Base-by-base conservation (phyloP, 495 filamentous ascomycete genomes). In the Annulohypoxylon bovei region DNA sequence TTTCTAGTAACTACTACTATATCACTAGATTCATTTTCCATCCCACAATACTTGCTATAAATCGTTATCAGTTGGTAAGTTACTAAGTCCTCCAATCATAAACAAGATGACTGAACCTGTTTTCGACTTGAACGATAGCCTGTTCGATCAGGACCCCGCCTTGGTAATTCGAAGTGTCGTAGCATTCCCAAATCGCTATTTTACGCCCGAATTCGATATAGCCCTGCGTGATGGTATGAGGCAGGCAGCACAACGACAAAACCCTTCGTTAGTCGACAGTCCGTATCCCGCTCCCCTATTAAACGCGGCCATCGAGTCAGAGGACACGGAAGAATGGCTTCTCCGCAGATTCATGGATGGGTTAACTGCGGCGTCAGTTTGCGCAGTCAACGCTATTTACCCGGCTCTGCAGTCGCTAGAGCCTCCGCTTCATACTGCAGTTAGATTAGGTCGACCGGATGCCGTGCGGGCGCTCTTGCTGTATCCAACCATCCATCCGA, bases 391-490 rank as follows among this genome's bases (percentile, higher is more conserved):
- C n/a, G 22, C 1, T 20, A 0, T n/a, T 0, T 44, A 42, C 16
- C 7, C 5, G 0, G 35, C 20, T 4, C 35, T 12, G 2, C 25
- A 44, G 25, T 18, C 6, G 23, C 5, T 11, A n/a, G 52, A 65
- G 18, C 53, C 62, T 3, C 44, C 46, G 16, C 55, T 59, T 23
- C 54, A 59, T 27, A 16, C 16, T n/a, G 54, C 54, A 2, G 44
- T 59, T 6, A 25, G 33, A 32, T 9, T 6, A 16, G 54, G 55
- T n/a, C 54, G 63, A 18, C 5, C n/a, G 18, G 18, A 42, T 25
- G 30, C 59, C 55, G 23, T 59, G 2, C 8, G 59, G 9, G 12
- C 28, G 6, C 55, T 66, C 5, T 27, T 55, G 2, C 30, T 12
- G 2, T 12, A 33, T 49, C 27, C 32, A n/a, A 28, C 18, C 14